Percentiles rank a stretch among this genome's conserved stretches.
These are phyloP conservation scores for Ceraceosorus bombacis DNA, from an alignment of 1,284 basidiomycete genomes.

Conservation along the genomic window DNA sequence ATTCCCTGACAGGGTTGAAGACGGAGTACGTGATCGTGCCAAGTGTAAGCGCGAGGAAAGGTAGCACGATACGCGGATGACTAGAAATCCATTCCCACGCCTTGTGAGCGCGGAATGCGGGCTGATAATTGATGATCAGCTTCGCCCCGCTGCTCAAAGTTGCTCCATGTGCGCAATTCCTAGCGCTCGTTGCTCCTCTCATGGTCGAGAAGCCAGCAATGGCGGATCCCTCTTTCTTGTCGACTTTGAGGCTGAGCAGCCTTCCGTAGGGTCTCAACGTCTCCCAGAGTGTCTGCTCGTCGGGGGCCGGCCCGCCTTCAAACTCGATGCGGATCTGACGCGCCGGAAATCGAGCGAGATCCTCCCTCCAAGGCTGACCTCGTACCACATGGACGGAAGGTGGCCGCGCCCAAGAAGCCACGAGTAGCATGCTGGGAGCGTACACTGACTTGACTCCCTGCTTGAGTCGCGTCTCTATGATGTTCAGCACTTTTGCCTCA, in stretches of 20 bases:
- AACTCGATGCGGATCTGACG: slow-evolving; percentile 30
- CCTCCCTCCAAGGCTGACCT: slow-evolving; percentile 38
- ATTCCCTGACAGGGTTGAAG: slow-evolving; percentile 80
- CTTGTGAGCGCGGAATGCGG: slow-evolving; percentile 67
- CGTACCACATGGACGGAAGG: slow-evolving; percentile 37
- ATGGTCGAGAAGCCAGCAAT: slow-evolving; percentile 47
- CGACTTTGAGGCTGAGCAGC: slow-evolving; percentile 60
- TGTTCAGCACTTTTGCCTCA: slow-evolving; percentile 22
- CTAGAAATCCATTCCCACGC: slow-evolving; percentile 72
- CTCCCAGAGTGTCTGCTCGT: slow-evolving; percentile 36
- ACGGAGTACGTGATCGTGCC: slow-evolving; percentile 79
- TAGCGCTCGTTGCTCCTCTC: slow-evolving; percentile 69
- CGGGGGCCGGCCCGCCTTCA: slow-evolving; percentile 27
- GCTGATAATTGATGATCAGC: slow-evolving; percentile 63
- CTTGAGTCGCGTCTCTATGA: slow-evolving; percentile 30
- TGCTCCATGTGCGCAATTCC: slow-evolving; percentile 75
- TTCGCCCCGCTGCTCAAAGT: slow-evolving; percentile 55
- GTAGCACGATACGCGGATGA: slow-evolving; percentile 80
- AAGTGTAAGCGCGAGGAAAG: slow-evolving; percentile 68
- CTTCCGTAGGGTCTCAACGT: slow-evolving; percentile 68
- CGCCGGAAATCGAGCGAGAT: slow-evolving; percentile 38
- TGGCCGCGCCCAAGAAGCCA: slow-evolving; percentile 20
- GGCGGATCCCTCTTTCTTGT: slow-evolving; percentile 27
- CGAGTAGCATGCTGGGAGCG: slow-evolving; percentile 19
- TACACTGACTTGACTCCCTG: slow-evolving; percentile 22